phyloP scores from a whole-genome alignment of 176 grass and related monocot species.

The Oryza meyeriana region DNA sequence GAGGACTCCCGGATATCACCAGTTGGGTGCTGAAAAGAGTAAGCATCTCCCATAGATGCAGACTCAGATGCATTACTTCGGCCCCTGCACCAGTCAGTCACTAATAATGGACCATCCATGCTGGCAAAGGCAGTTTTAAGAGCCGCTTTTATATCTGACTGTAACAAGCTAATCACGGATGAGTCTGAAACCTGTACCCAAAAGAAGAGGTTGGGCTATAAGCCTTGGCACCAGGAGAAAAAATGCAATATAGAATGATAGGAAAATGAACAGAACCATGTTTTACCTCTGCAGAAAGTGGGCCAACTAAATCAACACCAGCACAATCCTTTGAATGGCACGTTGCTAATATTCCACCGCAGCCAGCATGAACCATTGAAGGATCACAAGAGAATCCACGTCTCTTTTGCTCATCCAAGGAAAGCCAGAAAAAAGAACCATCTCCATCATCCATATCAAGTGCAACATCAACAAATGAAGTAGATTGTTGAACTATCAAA shows the following conservation, averaged over 20 bases:
- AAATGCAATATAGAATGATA: background rate
- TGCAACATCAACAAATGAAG: slow-evolving; percentile 85
- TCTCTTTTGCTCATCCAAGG: slow-evolving; percentile 78
- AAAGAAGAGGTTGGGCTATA: slow-evolving; percentile 29
- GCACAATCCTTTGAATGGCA: slow-evolving; percentile 93
- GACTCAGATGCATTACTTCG: slow-evolving; percentile 52
- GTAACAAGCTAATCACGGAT: slow-evolving; percentile 80
- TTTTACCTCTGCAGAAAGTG: slow-evolving; percentile 88
- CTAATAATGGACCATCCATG: slow-evolving; percentile 87
- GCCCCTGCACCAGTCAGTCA: slow-evolving; percentile 94
- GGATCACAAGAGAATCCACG: slow-evolving; percentile 88
- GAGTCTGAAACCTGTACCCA: slow-evolving; percentile 74
- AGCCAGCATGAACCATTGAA: slow-evolving; percentile 93
- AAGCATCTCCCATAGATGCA: slow-evolving; percentile 47
- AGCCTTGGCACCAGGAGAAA: slow-evolving; percentile 21
- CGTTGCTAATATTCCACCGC: slow-evolving; percentile 80
- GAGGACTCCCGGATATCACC: slow-evolving; percentile 64
- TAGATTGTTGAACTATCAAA: slow-evolving; percentile 88
- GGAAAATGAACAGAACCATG: background rate
- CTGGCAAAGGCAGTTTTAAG: slow-evolving; percentile 87
- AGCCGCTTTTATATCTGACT: slow-evolving; percentile 84
- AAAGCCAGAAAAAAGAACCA: slow-evolving; percentile 87
- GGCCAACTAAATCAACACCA: slow-evolving; percentile 92
- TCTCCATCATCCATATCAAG: slow-evolving; percentile 84
- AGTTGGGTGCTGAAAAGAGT: slow-evolving; percentile 61